Conservation (phyloP, 176 grass and related monocot species). For the Urochloa ruziziensis region DNA sequence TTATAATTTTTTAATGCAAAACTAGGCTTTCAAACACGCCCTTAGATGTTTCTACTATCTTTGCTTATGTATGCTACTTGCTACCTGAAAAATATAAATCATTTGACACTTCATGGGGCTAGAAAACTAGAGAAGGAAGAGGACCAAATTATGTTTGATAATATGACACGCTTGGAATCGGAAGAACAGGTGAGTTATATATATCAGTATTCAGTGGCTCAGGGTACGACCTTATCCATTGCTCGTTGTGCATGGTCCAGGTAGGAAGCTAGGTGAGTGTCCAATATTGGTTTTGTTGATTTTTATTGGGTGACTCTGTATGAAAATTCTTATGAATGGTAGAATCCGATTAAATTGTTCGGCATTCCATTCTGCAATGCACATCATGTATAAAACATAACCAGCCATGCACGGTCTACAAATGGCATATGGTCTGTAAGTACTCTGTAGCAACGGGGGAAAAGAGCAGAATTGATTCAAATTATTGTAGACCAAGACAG, state of each 20-base stretch:
- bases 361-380: no score
- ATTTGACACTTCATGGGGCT: background rate
- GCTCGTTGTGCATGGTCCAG: background rate
- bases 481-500: background rate
- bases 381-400: no score
- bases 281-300: background rate
- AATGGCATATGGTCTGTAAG: no score
- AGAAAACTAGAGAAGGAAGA: background rate
- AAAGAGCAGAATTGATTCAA: background rate
- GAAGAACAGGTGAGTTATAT: background rate
- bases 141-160: background rate
- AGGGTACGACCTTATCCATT: background rate
- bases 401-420: background rate
- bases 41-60: no score
- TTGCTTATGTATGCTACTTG: slow-evolving; percentile 14
- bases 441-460: background rate
- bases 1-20: background rate
- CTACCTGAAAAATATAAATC: background rate
- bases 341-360: background rate
- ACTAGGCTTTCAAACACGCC: no score
- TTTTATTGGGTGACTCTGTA: no score
- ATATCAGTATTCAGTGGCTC: background rate
- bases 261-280: no score
- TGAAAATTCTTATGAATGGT: background rate
- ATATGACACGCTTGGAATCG: background rate